phyloP scores from a whole-genome alignment of 139 green algal genomes.

The Chlamydomonas asymmetrica region DNA sequence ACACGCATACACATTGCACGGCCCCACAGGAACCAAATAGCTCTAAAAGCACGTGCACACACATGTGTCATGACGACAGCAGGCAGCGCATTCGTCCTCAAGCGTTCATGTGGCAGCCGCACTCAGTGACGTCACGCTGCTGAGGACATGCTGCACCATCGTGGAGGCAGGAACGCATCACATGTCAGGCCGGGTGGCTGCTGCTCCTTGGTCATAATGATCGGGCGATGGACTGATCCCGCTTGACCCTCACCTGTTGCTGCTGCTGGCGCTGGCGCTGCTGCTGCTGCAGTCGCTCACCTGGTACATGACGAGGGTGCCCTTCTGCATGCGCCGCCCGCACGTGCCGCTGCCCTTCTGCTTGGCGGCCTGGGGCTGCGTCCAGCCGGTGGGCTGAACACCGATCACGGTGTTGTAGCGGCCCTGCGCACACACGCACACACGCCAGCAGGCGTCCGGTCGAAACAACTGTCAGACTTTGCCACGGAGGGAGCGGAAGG shows the following conservation, averaged over 20 bases:
- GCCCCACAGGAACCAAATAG: not conserved
- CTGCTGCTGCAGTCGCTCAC: too few species aligned
- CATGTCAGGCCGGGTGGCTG: too few species aligned
- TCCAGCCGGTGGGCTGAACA: slow-evolving; percentile 87
- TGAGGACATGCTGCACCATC: too few species aligned
- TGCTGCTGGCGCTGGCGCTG: too few species aligned
- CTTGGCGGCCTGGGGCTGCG: slow-evolving; percentile 43
- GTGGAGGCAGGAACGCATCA: too few species aligned
- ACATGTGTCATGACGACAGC: not conserved
- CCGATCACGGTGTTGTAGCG: slow-evolving; percentile 70
- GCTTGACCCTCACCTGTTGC: not conserved
- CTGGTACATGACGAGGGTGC: slow-evolving; percentile 84
- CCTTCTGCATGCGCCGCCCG: slow-evolving; percentile 53
- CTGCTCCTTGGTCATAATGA: too few species aligned
- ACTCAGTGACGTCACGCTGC: not conserved
- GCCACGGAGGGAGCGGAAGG: too few species aligned
- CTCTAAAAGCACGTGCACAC: not conserved
- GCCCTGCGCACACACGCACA: too few species aligned
- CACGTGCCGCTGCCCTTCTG: not conserved
- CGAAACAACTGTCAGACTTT: too few species aligned
- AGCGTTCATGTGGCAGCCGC: not conserved
- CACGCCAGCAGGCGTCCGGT: too few species aligned
- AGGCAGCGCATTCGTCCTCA: not conserved
- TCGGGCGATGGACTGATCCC: not conserved
- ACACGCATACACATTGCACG: not conserved